Evolutionary conservation across 2,329 filamentous ascomycete genomes (phyloP).

Genomic region (Beauveria scarabaeidicola): DNA sequence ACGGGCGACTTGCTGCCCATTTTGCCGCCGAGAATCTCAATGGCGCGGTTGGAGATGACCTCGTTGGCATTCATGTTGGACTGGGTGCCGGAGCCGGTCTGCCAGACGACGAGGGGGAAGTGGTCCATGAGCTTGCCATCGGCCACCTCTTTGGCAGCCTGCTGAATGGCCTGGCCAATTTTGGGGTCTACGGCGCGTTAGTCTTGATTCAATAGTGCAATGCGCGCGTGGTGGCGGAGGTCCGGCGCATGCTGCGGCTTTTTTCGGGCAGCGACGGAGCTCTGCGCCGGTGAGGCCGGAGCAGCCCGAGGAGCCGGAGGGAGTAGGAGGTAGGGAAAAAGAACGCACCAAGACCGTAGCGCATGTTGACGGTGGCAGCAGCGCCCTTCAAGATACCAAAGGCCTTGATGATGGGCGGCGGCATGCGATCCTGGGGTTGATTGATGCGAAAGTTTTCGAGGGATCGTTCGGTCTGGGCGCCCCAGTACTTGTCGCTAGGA

Average conservation of each 20-base stretch:
- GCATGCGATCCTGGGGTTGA: constrained; percentile 98
- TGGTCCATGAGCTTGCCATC: constrained; percentile 90
- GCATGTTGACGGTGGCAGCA: constrained; percentile 91
- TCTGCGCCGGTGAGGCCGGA: not conserved
- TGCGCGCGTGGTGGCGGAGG: no score
- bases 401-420: constrained; percentile 79
- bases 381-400: constrained; percentile 98
- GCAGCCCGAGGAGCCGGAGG: not conserved
- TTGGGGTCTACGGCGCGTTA: constrained; percentile 49
- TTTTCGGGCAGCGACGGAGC: not conserved
- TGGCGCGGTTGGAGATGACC: constrained; percentile 98
- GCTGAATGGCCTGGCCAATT: constrained; percentile 85
- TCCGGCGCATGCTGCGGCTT: not conserved
- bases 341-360: constrained; percentile 66
- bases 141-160: constrained; percentile 89
- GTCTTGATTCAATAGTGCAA: constrained; percentile 32
- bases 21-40: constrained; percentile 88
- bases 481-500: constrained; percentile 91
- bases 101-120: constrained; percentile 98
- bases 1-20: constrained; percentile 98
- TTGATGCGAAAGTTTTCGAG: constrained; percentile 99
- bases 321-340: not conserved
- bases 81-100: constrained; percentile 96
- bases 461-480: constrained; percentile 92
- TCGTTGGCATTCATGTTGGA: constrained; percentile 99